Percentiles rank a stretch among this genome's conserved stretches.
Evolutionary conservation across 805 yeast species (phyloP).

Genomic region (Starmera amethionina): DNA sequence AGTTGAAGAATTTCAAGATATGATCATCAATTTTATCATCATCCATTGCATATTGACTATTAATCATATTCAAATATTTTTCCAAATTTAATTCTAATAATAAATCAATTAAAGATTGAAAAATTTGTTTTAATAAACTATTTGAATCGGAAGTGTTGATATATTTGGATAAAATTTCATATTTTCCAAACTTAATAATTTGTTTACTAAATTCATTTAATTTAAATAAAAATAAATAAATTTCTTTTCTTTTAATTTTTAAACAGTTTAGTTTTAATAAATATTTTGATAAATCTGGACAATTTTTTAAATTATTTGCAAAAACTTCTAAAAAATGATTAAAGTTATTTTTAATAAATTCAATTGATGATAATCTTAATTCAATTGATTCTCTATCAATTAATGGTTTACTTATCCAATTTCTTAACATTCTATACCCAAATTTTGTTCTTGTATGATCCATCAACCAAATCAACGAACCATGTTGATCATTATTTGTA

Average conservation of each 20-base stretch:
- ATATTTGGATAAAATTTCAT: conserved; percentile 11
- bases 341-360: conserved; percentile 31
- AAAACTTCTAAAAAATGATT: conserved; percentile 28
- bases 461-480: conserved; percentile 71
- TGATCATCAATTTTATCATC: conserved; percentile 37
- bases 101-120: conserved; percentile 27
- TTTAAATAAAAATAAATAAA: conserved; percentile 39
- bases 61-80: conserved; percentile 37
- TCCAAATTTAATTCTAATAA: conserved; percentile 23
- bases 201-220: conserved; percentile 23
- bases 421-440: conserved; percentile 56
- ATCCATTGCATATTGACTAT: conserved; percentile 37
- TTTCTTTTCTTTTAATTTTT: conserved; percentile 47
- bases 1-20: conserved; percentile 32
- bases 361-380: conserved; percentile 54
- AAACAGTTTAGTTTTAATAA: conserved; percentile 52
- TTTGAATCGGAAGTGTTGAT: conserved; percentile 13
- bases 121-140: conserved; percentile 25
- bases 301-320: conserved; percentile 21
- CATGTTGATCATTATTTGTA: conserved; percentile 45
- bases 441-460: conserved; percentile 73
- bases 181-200: conserved; percentile 20
- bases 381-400: conserved; percentile 41
- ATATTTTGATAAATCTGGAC: conserved; percentile 51
- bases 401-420: conserved; percentile 75